phyloP scores from a whole-genome alignment of 1,284 basidiomycete genomes.

The Cryptococcus sp. region DNA sequence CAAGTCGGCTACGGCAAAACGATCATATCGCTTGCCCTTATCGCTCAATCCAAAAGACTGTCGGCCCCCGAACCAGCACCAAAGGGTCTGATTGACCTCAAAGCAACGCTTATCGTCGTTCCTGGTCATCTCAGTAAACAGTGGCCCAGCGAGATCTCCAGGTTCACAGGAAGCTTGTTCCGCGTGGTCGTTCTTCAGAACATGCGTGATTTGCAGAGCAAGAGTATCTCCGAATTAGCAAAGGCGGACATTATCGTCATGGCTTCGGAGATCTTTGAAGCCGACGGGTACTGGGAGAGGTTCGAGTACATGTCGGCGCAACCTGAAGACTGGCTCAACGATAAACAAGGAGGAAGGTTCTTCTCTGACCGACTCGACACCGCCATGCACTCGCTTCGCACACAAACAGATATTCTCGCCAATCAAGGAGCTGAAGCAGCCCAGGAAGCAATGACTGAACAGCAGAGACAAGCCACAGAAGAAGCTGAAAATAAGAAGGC shows the following conservation, averaged over 20 bases:
- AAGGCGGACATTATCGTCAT: slow-evolving; percentile 86
- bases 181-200: slow-evolving; percentile 62
- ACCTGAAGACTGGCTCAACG: slow-evolving; percentile 44
- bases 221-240: slow-evolving; percentile 73
- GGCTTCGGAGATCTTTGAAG: slow-evolving; percentile 81
- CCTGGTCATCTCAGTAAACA: slow-evolving; percentile 86
- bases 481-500: slow-evolving; percentile 42
- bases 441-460: slow-evolving; percentile 63
- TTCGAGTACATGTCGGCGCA: slow-evolving; percentile 60
- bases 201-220: slow-evolving; percentile 69
- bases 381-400: slow-evolving; percentile 61
- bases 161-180: slow-evolving; percentile 70
- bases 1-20: slow-evolving; percentile 97
- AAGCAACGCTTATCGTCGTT: slow-evolving; percentile 81
- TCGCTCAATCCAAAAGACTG: slow-evolving; percentile 63
- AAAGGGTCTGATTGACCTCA: slow-evolving; percentile 60
- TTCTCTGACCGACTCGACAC: slow-evolving; percentile 76
- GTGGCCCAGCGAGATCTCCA: slow-evolving; percentile 82
- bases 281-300: slow-evolving; percentile 65
- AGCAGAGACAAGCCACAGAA: slow-evolving; percentile 41
- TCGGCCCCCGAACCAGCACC: slow-evolving; percentile 58
- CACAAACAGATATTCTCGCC: slow-evolving; percentile 66
- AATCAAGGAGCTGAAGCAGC: slow-evolving; percentile 62
- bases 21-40: slow-evolving; percentile 86
- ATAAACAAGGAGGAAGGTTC: slow-evolving; percentile 72